Evolutionary conservation across 768 basidiomycete genomes (phyloP), one percentile per base, ranked within the genome.

Genomic region (Cyathus striatus): DNA sequence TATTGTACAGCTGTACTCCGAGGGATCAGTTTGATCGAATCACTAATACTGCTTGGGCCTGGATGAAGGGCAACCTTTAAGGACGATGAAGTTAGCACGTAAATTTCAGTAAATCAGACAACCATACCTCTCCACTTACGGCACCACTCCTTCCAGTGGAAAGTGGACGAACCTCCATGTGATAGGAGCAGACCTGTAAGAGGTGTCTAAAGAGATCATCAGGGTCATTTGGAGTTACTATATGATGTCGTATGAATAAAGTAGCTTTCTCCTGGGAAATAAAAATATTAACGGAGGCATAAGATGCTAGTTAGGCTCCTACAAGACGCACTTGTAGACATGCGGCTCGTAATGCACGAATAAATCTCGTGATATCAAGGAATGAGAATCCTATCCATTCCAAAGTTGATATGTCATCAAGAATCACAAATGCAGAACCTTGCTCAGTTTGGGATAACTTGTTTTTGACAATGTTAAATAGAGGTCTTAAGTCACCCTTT

Each of bases 121-220:
- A n/a, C n/a, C n/a, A n/a, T n/a, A n/a, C n/a, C 71, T 89, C 83
- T 17, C 88, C 89, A 45, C 79, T 86, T 22, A 91, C 83, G 17
- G 79, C 70, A 2, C 86, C 87, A 47, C 89, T 90, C 20, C 80
- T 68, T 4, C 88, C 88, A 48, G 83, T 89, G 1, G 80, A 68
- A 5, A 91, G 66, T 1, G 87, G 78, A 30, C 73, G 68, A 2
- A 90, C 81, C 45, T 90, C 87, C 3, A 90, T 51, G 50, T 88
- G 86, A 49, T 83, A 82, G 2, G 79, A 68, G 49, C 76, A 81
- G 2, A 84, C 56, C 41, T 86, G 82, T 16, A 81, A 61, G 17
- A 90, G 62, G 23, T 70, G 63, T 23, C 72, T 71, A 40, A 86
- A 74, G 1, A 86, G 57, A 25, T 79, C 72, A 49, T 87, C 84